Evolutionary conservation across 495 filamentous ascomycete genomes (phyloP), one percentile per base, ranked within the genome.

Genomic region (Terfezia boudieri): DNA sequence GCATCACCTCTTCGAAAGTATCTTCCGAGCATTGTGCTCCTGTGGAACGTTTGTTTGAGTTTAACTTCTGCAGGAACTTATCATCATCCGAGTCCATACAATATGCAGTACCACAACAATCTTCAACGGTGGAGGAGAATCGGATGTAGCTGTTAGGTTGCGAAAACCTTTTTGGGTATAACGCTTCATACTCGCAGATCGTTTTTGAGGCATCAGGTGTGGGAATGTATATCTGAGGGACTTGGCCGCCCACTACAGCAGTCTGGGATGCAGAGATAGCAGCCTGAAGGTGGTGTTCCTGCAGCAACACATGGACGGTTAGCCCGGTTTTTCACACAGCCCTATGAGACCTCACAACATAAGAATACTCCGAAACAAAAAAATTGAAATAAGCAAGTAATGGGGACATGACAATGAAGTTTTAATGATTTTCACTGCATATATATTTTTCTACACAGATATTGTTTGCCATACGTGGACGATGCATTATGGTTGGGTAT

Each of bases 251-350:
- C 53, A 80, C 79, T 49, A 74, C 74, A 36, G 76, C 77, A 41
- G 83, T 82, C 53, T 77, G 72, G 55, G 77, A 73, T 41, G 80
- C 82, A 61, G 80, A 82, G 55, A 98, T 86, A 49, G 86, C 85
- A 52, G 81, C 84, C 74, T 98, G 90, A 58, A 98, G 76, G 82
- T 98, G 90, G 72, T 90, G 86, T 82, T 98, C 90, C 92, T 98
- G 71, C 41, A 46, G 41, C 14, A 20, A 46, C 14, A 46, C 41
- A 46, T 46, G 17, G 41, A 46, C 17, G 41, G 41, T 46, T 46
- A 46, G 41, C 41, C 41, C 41, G 14, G 17, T 46, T 32, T 32
- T 32, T 32, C 26, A 26, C 26, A 4, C 26, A 32, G 26, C 26
- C 26, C 26, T 32, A 32, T 48, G 43, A 48, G 20, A 20, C 43